Percentiles rank a stretch among this genome's conserved stretches.
These are phyloP conservation scores for Penicillium sp. DNA, from an alignment of 2,329 filamentous ascomycete species.

Conservation along the genomic window DNA sequence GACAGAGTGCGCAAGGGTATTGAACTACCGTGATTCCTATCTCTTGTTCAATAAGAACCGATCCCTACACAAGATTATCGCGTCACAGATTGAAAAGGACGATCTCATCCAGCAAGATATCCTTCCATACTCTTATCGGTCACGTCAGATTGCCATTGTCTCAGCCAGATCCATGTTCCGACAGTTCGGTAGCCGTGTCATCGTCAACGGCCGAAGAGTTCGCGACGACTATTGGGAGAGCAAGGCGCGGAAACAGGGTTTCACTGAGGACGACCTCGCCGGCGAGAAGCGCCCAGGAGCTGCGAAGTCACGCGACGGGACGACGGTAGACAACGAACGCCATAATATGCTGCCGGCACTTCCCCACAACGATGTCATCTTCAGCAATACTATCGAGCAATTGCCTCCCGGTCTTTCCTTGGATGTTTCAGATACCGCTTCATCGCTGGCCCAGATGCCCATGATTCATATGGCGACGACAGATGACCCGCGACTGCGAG, in stretches of 20 bases:
- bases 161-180: conserved; percentile 98
- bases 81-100: conserved; percentile 92
- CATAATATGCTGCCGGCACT: conserved; percentile 57
- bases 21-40: conserved; percentile 96
- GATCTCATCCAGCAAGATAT: conserved; percentile 93
- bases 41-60: conserved; percentile 97
- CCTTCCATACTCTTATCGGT: conserved; percentile 92
- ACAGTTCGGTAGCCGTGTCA: conserved; percentile 92
- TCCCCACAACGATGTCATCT: conserved; percentile 80
- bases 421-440: conserved; percentile 57
- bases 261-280: conserved; percentile 92
- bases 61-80: conserved; percentile 95
- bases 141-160: conserved; percentile 97
- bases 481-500: conserved; percentile 69
- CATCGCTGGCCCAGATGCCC: conserved; percentile 67
- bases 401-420: conserved; percentile 66
- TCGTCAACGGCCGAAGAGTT: conserved; percentile 82
- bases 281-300: conserved; percentile 94
- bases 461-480: conserved; percentile 79
- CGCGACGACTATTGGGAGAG: conserved; percentile 98
- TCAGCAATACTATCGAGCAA: conserved; percentile 69
- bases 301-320: conserved; percentile 79
- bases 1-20: conserved; percentile 89
- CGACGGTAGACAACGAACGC: conserved; percentile 62
- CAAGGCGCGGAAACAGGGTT: conserved; percentile 94